Base-by-base conservation (phyloP, 108 stramenopile species). In the Discostella pseudostelligera region DNA sequence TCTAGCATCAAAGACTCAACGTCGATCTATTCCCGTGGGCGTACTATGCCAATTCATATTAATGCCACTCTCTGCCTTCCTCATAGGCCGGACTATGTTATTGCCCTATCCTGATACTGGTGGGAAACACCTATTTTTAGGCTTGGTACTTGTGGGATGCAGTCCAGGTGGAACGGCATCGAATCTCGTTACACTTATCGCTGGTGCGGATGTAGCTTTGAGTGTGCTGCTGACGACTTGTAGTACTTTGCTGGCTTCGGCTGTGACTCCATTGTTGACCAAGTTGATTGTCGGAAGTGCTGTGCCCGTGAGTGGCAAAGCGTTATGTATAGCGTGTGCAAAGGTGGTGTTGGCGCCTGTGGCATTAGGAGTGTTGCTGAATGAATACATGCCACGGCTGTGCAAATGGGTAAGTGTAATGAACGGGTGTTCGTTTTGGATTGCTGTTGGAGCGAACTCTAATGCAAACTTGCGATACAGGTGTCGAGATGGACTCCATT, bases 131-230 rank as follows among this genome's bases (percentile, higher is more conserved):
- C 59, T 89, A 12, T 89, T 87, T 66, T 43, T 93, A 37, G 94
- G 93, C 25, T 66, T 96, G 25, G 64, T 60, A 25, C 67, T 96
- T 25, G 90, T 95, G 17, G 93, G 93, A 55, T 93, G 89, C 64
- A 85, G 81, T 17, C 95, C 95, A 9, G 97, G 97, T 21, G 97
- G 96, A n/a, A 96, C 96, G 8, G 96, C 96, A 1, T 89, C 87
- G 45, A 98, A 98, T 72, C 72, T 98, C 8, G 96, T 98, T 4
- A 78, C 89, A 12, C 72, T 98, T 9, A 92, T 98, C 68, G 95
- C 96, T 22, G 77, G 84, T n/a, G 97, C 96, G n/a, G 90, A 96
- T 80, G 94, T 98, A 8, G 95, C 96, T 9, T 80, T 98, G 2
- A 83, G 81, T 14, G 93, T 96, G 11, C 22, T 94, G 8, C 74